Evolutionary conservation across 306 rosid species (phyloP).

Genomic region (Vachellia collinsii): DNA sequence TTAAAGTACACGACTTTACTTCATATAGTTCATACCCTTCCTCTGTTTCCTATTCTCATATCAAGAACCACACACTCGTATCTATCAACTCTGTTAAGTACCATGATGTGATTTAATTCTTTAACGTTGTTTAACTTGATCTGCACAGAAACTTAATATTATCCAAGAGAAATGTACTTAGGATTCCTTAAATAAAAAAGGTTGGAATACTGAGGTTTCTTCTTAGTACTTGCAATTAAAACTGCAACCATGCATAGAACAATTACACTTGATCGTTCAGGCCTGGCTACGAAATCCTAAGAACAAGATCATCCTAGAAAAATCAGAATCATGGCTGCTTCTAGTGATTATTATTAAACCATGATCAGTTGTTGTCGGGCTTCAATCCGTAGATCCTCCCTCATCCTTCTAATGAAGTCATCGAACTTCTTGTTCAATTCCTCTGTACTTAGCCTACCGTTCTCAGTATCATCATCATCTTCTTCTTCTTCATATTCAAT

Average conservation of each 20-base stretch:
- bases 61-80: not conserved
- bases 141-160: not conserved
- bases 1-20: not conserved
- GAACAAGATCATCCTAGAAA: constrained; percentile 9
- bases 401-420: constrained; percentile 82
- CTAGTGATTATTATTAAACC: constrained; percentile 41
- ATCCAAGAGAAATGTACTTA: not conserved
- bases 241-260: not conserved
- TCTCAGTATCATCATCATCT: constrained; percentile 31
- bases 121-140: not conserved
- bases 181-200: constrained; percentile 4
- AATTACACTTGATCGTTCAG: not conserved
- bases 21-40: not conserved
- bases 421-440: constrained; percentile 80
- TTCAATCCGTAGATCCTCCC: constrained; percentile 68
- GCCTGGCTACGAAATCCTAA: constrained; percentile 9
- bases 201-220: not conserved
- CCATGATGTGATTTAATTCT: not conserved
- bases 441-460: constrained; percentile 59
- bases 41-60: not conserved
- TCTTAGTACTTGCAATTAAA: not conserved
- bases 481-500: constrained; percentile 47
- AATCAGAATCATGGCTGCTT: not conserved
- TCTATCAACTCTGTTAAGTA: constrained; percentile 1
- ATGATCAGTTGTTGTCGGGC: constrained; percentile 61